Base-by-base conservation (phyloP, 306 rosid species). In the Erythrophleum fordii region DNA sequence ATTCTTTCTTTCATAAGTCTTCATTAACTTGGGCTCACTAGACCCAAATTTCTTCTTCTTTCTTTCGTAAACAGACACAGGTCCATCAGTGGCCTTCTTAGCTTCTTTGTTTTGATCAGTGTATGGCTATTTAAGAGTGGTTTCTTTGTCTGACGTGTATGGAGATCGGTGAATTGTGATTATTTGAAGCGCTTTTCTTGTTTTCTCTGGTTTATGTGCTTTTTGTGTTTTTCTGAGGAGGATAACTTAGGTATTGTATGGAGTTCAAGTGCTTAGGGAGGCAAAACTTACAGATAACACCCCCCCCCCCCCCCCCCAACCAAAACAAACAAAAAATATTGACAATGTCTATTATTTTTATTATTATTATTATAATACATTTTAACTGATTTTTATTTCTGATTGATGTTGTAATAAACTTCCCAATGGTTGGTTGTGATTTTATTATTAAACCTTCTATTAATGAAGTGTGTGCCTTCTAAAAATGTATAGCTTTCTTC, bases 321-420 rank as follows among this genome's bases (percentile, higher is more conserved):
- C n/a, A n/a, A n/a, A n/a, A n/a, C n/a, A n/a, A n/a, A n/a, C n/a
- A n/a, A n/a, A n/a, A n/a, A n/a, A n/a, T n/a, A n/a, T n/a, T n/a
- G n/a, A n/a, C n/a, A n/a, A n/a, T n/a, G n/a, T n/a, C n/a, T n/a
- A n/a, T n/a, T n/a, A n/a, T n/a, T n/a, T n/a, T n/a, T n/a, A n/a
- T n/a, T n/a, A n/a, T n/a, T n/a, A n/a, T n/a, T n/a, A n/a, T n/a
- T n/a, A n/a, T n/a, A n/a, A n/a, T n/a, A n/a, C n/a, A n/a, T n/a
- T n/a, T n/a, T n/a, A n/a, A n/a, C n/a, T n/a, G n/a, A n/a, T n/a
- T 48, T n/a, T 31, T 45, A 6, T 66, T 67, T 44, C 82, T 64
- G 52, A 31, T 72, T 72, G 64, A 44, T 25, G 9, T 37, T 78
- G 34, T 48, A 75, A 41, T 75, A 17, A 20, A 35, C 42, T 84